phyloP scores from a whole-genome alignment of 164 flowering plant genomes.

The Tetrastigma voinierianum region DNA sequence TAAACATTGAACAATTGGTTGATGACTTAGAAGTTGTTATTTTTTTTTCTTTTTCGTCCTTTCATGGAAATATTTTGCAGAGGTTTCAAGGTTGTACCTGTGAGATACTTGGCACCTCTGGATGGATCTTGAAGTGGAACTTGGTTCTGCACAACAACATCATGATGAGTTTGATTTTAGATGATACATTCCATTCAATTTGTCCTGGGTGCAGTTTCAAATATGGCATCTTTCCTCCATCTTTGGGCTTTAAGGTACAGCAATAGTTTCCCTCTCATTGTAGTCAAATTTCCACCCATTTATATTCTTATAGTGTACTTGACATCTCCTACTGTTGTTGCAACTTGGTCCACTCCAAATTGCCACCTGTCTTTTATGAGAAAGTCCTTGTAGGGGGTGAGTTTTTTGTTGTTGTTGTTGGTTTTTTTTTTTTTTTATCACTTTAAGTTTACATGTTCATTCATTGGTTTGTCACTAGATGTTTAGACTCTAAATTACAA shows the following conservation, averaged over 20 bases:
- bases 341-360: slow-evolving; percentile 95
- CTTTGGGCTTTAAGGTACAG: slow-evolving; percentile 90
- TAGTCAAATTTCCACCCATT: slow-evolving; percentile 1
- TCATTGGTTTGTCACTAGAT: too few species aligned
- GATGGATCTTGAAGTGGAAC: slow-evolving; percentile 71
- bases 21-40: not conserved
- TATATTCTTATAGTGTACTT: slow-evolving; percentile 1
- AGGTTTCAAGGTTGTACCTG: slow-evolving; percentile 92
- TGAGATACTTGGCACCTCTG: slow-evolving; percentile 80
- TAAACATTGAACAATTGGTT: too few species aligned
- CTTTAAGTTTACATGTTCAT: not conserved
- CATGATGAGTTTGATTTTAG: slow-evolving; percentile 87
- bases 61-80: slow-evolving; percentile 29
- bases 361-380: slow-evolving; percentile 92
- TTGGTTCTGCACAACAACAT: slow-evolving; percentile 71
- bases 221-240: slow-evolving; percentile 94
- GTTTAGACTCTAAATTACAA: too few species aligned
- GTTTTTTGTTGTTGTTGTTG: slow-evolving; percentile 22
- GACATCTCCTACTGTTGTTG: slow-evolving; percentile 11
- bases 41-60: not conserved
- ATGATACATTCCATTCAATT: slow-evolving; percentile 95
- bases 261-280: not conserved
- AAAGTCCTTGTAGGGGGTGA: slow-evolving; percentile 90
- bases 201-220: slow-evolving; percentile 90
- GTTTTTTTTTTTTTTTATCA: not conserved